phyloP scores from a whole-genome alignment of 2,329 filamentous ascomycete genomes.

The Helicocarpus griseus region DNA sequence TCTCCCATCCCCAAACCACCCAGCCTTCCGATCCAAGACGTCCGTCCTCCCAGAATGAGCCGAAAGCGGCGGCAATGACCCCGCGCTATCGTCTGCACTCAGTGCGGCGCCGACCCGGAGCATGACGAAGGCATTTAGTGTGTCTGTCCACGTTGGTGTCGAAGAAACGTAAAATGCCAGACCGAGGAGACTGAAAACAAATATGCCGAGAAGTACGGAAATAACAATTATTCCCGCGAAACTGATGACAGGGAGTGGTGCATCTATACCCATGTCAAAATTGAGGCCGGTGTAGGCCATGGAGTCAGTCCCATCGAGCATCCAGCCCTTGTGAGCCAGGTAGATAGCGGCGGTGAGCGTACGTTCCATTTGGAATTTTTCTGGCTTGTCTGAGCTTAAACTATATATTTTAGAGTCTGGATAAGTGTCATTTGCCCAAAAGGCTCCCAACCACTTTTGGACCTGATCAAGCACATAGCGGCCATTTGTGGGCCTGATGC shows the following conservation, averaged over 20 bases:
- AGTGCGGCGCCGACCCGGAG: constrained; percentile 9
- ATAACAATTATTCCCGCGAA: not conserved
- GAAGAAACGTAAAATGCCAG: constrained; percentile 5
- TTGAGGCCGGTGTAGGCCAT: not conserved
- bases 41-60: not conserved
- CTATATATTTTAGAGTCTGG: too few species aligned
- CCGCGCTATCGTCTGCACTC: not conserved
- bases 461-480: not conserved
- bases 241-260: not conserved
- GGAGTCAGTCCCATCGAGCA: not conserved
- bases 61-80: not conserved
- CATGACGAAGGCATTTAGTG: constrained; percentile 9
- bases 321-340: not conserved
- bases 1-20: not conserved
- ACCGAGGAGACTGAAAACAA: constrained; percentile 1
- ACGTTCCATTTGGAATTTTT: not conserved
- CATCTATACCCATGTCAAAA: not conserved
- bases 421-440: not conserved
- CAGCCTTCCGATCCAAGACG: not conserved
- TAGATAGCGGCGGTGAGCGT: not conserved
- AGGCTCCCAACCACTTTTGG: not conserved
- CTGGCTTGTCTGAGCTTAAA: not conserved
- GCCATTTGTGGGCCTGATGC: not conserved
- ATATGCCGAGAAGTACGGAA: constrained; percentile 6
- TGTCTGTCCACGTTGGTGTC: constrained; percentile 4